These are phyloP conservation scores for Pseudogymnoascus sp. DNA, from an alignment of 2,329 filamentous ascomycete genomes.

Conservation along the genomic window DNA sequence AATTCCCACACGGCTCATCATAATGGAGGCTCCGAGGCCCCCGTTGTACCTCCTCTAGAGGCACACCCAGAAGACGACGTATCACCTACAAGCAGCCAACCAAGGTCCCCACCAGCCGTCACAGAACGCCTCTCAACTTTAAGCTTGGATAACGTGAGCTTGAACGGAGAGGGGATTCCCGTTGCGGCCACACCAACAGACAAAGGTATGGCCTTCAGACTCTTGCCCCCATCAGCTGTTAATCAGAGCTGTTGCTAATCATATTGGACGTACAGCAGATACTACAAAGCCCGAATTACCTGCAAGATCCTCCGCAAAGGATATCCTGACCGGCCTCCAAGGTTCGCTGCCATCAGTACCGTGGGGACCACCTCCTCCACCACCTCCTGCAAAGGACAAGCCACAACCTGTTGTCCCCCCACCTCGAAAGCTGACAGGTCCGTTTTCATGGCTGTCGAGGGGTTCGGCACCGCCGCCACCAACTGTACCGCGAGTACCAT, in stretches of 20 bases:
- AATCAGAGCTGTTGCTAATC: not conserved
- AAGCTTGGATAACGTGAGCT: slow-evolving; percentile 57
- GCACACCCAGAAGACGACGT: slow-evolving; percentile 23
- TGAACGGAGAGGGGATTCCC: slow-evolving; percentile 46
- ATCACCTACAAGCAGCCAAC: slow-evolving; percentile 16
- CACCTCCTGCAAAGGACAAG: slow-evolving; percentile 17
- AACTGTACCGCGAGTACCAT: slow-evolving; percentile 32
- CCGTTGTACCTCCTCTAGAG: slow-evolving; percentile 33
- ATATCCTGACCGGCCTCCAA: slow-evolving; percentile 64
- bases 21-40: slow-evolving; percentile 17
- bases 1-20: not conserved
- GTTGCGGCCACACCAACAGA: not conserved
- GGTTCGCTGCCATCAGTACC: slow-evolving; percentile 65
- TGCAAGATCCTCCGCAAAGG: slow-evolving; percentile 43
- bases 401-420: slow-evolving; percentile 26
- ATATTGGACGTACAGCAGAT: not conserved
- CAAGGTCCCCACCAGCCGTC: slow-evolving; percentile 42
- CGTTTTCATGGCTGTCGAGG: slow-evolving; percentile 79
- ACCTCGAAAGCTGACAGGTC: slow-evolving; percentile 71
- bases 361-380: slow-evolving; percentile 53
- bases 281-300: slow-evolving; percentile 17
- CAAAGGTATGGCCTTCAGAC: not conserved
- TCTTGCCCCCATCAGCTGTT: not conserved
- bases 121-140: slow-evolving; percentile 47
- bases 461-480: slow-evolving; percentile 51